Conservation (phyloP, 2,329 filamentous ascomycete genomes). For the Diaporthe sp. region DNA sequence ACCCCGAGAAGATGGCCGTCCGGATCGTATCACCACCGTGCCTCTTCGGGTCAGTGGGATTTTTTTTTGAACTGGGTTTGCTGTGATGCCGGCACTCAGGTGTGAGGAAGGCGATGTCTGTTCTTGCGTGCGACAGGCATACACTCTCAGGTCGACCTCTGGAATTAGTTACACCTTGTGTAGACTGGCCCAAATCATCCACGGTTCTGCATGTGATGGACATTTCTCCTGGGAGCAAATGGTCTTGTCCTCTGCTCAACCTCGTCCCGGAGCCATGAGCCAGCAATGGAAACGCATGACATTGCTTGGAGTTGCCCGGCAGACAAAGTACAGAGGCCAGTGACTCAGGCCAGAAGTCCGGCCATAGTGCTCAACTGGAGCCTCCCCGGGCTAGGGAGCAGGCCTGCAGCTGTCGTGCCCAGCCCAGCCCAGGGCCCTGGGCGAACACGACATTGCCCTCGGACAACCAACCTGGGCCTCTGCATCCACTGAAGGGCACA, state of each 20-base stretch:
- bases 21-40: background rate
- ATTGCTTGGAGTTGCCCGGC: background rate
- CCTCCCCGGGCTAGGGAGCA: background rate
- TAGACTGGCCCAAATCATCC: background rate
- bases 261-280: background rate
- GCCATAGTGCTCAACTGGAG: background rate
- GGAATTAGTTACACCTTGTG: background rate
- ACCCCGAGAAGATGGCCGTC: background rate
- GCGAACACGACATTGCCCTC: background rate
- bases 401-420: slow-evolving; percentile 6
- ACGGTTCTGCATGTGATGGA: background rate
- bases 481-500: background rate
- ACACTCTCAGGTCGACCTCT: too few relatives aligned
- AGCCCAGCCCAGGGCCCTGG: background rate
- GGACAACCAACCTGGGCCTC: background rate
- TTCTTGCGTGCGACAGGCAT: background rate
- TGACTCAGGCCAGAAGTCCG: background rate
- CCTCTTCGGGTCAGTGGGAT: background rate
- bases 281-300: background rate
- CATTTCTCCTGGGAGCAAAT: background rate
- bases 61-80: background rate
- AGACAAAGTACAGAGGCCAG: background rate
- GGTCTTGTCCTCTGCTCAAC: background rate
- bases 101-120: background rate
- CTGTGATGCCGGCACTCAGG: background rate